Base-by-base conservation (phyloP, 1,284 basidiomycete species). In the Ganoderma lingzhi region DNA sequence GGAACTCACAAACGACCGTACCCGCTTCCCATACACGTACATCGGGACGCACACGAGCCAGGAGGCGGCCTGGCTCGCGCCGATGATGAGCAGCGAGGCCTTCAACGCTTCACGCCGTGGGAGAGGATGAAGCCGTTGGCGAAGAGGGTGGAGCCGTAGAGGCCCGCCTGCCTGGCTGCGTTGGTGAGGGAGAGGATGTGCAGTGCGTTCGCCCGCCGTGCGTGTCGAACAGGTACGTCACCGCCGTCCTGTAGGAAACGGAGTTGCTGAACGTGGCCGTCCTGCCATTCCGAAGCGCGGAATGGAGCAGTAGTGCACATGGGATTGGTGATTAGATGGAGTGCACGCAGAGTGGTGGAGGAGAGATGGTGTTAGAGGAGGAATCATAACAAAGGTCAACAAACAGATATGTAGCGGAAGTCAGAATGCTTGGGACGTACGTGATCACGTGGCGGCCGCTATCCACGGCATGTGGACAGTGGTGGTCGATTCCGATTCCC, bases 381-480 rank as follows among this genome's bases (percentile, higher is more conserved):
- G 23, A 23, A 23, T 23, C 23, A 23, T 23, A 23, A 23, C 23
- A 23, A 23, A 23, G 23, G 23, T 23, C 23, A 23, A 23, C 23
- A 23, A 23, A 23, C 23, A 23, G 23, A 23, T 23, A 23, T 23
- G 23, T 23, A 23, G 23, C 23, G 23, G 23, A 23, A 23, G 23
- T 23, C 23, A 23, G 35, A 35, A 35, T 8, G 35, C 35, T 35
- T 3, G 8, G 35, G 35, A 74, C 78, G 19, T 64, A 82, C 81
- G 79, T 79, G 63, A 84, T 81, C 83, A 84, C 8, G 80, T 78
- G 6, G 83, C 82, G 0, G 83, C 82, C 17, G 82, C 83, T 61
- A 84, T 84, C 83, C 83, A 84, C 2, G 82, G 82, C 81, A 84
- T 84, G 44, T 78, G n/a, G n/a, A n/a, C n/a, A n/a, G n/a, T n/a